Percentiles rank a stretch among this genome's conserved stretches.
These are phyloP conservation scores for Bipolaris sorokiniana DNA, from an alignment of 2,329 filamentous ascomycete species.

Conservation along the genomic window DNA sequence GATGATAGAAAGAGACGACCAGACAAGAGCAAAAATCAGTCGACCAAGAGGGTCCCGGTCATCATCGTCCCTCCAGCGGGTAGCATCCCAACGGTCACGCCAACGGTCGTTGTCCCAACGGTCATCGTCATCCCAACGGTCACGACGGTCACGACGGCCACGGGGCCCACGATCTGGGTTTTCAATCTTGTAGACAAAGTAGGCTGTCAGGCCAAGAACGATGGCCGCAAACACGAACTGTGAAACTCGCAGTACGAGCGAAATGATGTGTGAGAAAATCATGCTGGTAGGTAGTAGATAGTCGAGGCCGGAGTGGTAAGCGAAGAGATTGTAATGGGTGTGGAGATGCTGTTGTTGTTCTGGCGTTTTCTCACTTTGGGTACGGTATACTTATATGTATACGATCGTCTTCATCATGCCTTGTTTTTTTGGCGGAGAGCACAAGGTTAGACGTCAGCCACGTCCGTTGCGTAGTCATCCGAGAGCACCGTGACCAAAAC, in stretches of 20 bases:
- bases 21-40: conserved; percentile 76
- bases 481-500: neutral
- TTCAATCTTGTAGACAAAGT: conserved; percentile 27
- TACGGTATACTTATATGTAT: conserved; percentile 5
- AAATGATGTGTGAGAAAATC: conserved; percentile 57
- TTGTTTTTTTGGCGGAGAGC: neutral
- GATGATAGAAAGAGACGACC: conserved; percentile 72
- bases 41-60: conserved; percentile 65
- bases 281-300: conserved; percentile 22
- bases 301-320: neutral
- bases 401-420: neutral
- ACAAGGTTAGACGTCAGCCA: conserved; percentile 21
- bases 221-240: conserved; percentile 75
- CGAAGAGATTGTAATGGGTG: neutral
- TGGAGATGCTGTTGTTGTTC: neutral
- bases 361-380: neutral
- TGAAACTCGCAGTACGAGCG: conserved; percentile 64
- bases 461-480: conserved; percentile 18
- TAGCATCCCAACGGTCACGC: neutral
- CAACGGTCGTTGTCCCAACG: no score
- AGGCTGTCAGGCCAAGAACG: conserved; percentile 39
- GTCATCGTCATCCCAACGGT: conserved; percentile 51
- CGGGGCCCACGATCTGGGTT: conserved; percentile 22
- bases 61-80: no score
- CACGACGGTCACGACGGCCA: conserved; percentile 21